These are phyloP conservation scores for Lactarius quietus DNA, from an alignment of 768 basidiomycete species.

Conservation along the genomic window DNA sequence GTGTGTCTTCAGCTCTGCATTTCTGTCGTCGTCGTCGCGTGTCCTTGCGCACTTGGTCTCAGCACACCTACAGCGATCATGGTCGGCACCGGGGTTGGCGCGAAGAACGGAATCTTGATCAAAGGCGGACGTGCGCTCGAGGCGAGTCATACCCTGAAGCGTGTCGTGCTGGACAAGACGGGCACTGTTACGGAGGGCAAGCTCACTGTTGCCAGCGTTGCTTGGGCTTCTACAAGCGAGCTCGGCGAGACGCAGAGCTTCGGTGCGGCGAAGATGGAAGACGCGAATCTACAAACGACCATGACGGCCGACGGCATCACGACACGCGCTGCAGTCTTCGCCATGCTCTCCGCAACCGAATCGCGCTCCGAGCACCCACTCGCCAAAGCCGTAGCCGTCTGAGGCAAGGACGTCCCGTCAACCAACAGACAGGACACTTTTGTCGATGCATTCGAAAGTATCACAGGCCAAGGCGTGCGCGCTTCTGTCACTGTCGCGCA, in stretches of 20 bases:
- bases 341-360: slow-evolving; percentile 84
- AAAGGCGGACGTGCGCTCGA: slow-evolving; percentile 95
- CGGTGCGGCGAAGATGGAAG: slow-evolving; percentile 17
- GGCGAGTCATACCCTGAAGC: slow-evolving; percentile 76
- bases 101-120: slow-evolving; percentile 95
- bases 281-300: slow-evolving; percentile 29
- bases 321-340: slow-evolving; percentile 55
- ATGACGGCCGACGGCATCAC: slow-evolving; percentile 61
- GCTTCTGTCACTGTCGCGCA: too few species aligned
- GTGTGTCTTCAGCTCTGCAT: slow-evolving; percentile 97
- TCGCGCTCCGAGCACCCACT: slow-evolving; percentile 94
- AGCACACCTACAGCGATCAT: slow-evolving; percentile 98
- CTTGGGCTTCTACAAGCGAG: slow-evolving; percentile 58
- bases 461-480: too few species aligned
- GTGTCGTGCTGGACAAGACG: slow-evolving; percentile 93
- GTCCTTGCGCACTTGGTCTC: slow-evolving; percentile 94
- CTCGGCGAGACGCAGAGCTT: slow-evolving; percentile 29
- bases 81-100: slow-evolving; percentile 98
- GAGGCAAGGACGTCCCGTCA: slow-evolving; percentile 71
- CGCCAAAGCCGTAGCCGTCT: slow-evolving; percentile 85
- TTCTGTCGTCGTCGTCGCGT: slow-evolving; percentile 96
- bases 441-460: too few species aligned
- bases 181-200: slow-evolving; percentile 99
- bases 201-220: slow-evolving; percentile 69
- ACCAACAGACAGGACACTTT: too few species aligned